Base-by-base conservation (phyloP, 768 basidiomycete species). In the Fomitopsis serialis region DNA sequence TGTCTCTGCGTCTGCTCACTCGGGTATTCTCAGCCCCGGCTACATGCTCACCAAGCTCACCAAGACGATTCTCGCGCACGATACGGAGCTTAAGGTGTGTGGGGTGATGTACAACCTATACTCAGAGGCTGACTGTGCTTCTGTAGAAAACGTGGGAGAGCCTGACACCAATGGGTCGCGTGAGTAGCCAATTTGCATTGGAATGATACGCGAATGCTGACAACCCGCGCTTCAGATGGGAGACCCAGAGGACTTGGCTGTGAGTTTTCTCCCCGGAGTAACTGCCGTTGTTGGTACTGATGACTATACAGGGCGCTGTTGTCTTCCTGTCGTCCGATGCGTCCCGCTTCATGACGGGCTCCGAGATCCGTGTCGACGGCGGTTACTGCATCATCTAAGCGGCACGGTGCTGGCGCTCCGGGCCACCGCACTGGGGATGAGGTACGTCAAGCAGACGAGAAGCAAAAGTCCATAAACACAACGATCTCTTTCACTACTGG, bases 11-110 rank as follows among this genome's bases (percentile, higher is more conserved):
- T 49, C 35, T 52, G 45, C 46, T 47, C 32, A 52, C 50, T 48
- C 56, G 34, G 37, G 42, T 32, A 19, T 52, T 46, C 52, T 40
- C 57, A 92, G 90, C 61, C 92, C 93, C 21, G 95, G 96, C 9
- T 98, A 98, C 74, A 96, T 96, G 85, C 71, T 92, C 54, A 97
- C 94, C 7, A 86, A 89, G 69, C 76, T 98, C 53, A 96, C 93
- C 2, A 85, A 78, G 65, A 85, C 87, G 13, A 86, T 98, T 61
- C 69, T 97, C 44, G 81, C 85, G 52, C 78, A 81, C 55, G 79
- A 96, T 61, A 72, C 72, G 8, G 88, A 87, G 58, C 77, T 96
- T 35, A 86, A 87, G 79, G 89, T 87, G 54, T 54, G 70, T 64
- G 51, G n/a, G 29, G 35, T 42, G 11, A 10, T 17, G 25, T 34